Evolutionary conservation across 345 rosid species (phyloP), one percentile per base, ranked within the genome.

Genomic region (Cardiospermum halicacabum): DNA sequence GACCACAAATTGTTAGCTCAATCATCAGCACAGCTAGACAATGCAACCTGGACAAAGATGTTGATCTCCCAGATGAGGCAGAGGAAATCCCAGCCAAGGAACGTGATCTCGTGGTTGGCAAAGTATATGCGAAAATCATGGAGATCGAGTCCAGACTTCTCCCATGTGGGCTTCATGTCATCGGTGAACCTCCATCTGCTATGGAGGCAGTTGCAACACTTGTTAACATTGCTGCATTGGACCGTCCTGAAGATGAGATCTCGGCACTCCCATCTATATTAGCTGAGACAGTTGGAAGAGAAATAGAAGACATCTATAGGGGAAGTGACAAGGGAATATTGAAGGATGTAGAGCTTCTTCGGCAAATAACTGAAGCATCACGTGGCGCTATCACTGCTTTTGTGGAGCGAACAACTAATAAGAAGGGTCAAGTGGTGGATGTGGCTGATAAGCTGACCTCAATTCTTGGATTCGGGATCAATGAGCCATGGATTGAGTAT

Each of bases 181-280:
- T 94, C 36, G 97, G 99, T 55, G 99, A 94, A 83, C 99, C 99
- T 58, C 99, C 99, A 30, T 85, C 99, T 0, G 96, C 99, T 13
- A 64, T 91, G 87, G 99, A 94, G 82, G 99, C 97, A 22, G 84
- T 94, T 65, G 99, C 99, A 15, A 94, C 99, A 21, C 65, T 94
- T 40, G 99, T 94, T 4, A 94, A 94, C 70, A 94, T 94, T 66
- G 99, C 99, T 19, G 97, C 97, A 1, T 59, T 94, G 19, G 84
- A 94, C 69, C 97, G 99, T 11, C 92, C 92, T 0, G 97, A 94
- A 50, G 99, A 91, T 0, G 86, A 66, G 28, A 94, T 94, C 43
- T 64, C 79, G 15, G 79, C 95, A 0, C 85, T 94, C 58, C 99
- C 99, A 12, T 27, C 88, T 60, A 89, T 89, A 37, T 71, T 94